Evolutionary conservation across 768 basidiomycete genomes (phyloP), one percentile per base, ranked within the genome.

Genomic region (Mycena vitilis): DNA sequence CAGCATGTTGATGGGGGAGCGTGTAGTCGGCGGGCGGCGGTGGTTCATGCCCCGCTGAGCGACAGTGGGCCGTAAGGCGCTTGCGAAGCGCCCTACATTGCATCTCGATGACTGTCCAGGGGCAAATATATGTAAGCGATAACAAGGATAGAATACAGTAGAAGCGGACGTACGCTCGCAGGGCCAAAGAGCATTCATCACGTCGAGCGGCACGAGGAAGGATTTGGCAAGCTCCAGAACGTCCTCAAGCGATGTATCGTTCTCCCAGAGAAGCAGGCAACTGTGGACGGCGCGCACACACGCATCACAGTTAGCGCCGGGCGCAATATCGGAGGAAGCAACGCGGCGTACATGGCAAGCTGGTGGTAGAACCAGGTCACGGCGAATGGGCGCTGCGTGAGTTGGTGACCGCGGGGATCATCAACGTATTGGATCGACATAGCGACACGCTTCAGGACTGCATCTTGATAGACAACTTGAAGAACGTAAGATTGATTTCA

Each of bases 111-210:
- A 79, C 88, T 89, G 42, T 3, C 25, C 38, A 45, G n/a, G n/a
- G 12, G 11, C 30, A 5, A 30, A 30, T 30, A 30, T 30, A 30
- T 30, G 5, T 30, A 30, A 30, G 30, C 30, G 30, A 30, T 30
- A 30, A 30, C 30, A 30, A 30, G 30, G 30, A 30, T 30, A 30
- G 30, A 30, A 30, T 30, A 30, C 2, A 30, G 5, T 30, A 30
- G 30, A 30, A 30, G 30, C 30, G 30, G 60, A 78, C 82, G 61
- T 73, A 86, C 86, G 70, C 12, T 79, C 74, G 73, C 84, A 85
- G 6, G 90, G 91, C 92, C 93, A 94, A 37, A 93, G 80, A 25
- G 82, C 83, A 71, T 90, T 91, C 76, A 93, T 82, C 18, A 87
- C 85, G 62, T 94, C 92, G 42, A 92, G 81, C 3, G 89, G 85